Base-by-base conservation (phyloP, 2,329 filamentous ascomycete species). In the Penicillium sp. region DNA sequence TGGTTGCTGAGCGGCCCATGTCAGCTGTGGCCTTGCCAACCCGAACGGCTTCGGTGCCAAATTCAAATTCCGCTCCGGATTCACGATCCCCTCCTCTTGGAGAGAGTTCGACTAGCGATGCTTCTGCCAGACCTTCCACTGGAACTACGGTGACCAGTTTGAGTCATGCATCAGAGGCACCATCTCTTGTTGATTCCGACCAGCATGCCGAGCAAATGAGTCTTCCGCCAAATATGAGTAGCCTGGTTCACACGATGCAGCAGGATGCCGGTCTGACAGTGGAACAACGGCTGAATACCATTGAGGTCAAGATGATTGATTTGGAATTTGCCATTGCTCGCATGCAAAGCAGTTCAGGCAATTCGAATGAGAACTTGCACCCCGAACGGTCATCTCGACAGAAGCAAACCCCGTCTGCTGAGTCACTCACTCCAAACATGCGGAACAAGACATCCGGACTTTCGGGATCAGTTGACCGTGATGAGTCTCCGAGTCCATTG, bases 301-400 rank as follows among this genome's bases (percentile, higher is more conserved):
- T 81, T 6, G 78, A 81, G 55, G 78, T 81, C 19, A 81, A 81
- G 55, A 63, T 80, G 46, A 79, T 79, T 58, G 78, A 80, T 44
- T 68, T 81, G 4, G 78, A 81, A 58, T 78, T 78, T 51, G 78
- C 78, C 5, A 77, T 81, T 55, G 76, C 77, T 1, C 75, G 78
- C 48, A 70, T 81, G 54, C 78, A 80, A 60, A 73, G 68, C 43
- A 68, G 60, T 26, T 60, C 67, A 11, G 53, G 63, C 33, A 68
- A 61, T 28, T 61, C 67, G 13, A 54, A 63, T 36, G 64, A 64
- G 19, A 56, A 60, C 5, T 42, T 44, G 21, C 56, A 45, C 37
- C 58, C 52, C 28, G 58, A 63, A 16, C 47, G 48, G 13, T 46
- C 56, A 23, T 54, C 52, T 3, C 58, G 54, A 13, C 60, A 61